Evolutionary conservation across 257 asterid genomes (phyloP), one percentile per base, ranked within the genome.

Genomic region (Primulina eburnea): DNA sequence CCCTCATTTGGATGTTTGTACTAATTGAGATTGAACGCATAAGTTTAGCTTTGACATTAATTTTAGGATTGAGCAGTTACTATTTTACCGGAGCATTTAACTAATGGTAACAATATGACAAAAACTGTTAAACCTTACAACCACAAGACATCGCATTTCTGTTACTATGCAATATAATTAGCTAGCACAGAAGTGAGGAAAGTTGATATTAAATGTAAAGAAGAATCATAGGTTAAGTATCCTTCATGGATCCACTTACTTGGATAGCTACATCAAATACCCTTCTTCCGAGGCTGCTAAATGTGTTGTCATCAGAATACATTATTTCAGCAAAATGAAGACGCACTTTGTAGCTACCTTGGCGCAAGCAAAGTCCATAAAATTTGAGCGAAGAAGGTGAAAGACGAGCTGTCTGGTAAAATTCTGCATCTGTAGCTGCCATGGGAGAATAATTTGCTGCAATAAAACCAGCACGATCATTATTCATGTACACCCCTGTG

Each of bases 251-350:
- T 65, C 56, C 16, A 43, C 95, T 75, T 81, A 92, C 98, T 81
- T 93, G 98, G 74, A 93, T 93, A 40, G 94, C 83, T 30, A 90
- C 95, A 62, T 90, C 98, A 60, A 93, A 93, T 70, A 88, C 68
- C 77, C 98, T 89, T 67, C 74, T 80, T 60, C 97, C 97, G 17
- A 82, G 84, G 85, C 95, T 86, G 83, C 82, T 82, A 75, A 70
- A 92, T 60, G 72, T 84, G 69, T 79, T 28, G 80, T 70, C 80
- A 69, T 89, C 76, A 33, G 86, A 65, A 74, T 2, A 92, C 87
- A 81, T 81, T 68, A 92, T 88, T 76, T 92, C 98, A 34, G 98
- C 96, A 61, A 92, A 92, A 83, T 90, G 89, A 60, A 92, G 96
- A 18, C 90, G 91, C 76, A 90, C 98, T 70, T 18, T 87, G 70